These are phyloP conservation scores for Rhodamnia argentea DNA, from an alignment of 345 rosid genomes.

Conservation along the genomic window DNA sequence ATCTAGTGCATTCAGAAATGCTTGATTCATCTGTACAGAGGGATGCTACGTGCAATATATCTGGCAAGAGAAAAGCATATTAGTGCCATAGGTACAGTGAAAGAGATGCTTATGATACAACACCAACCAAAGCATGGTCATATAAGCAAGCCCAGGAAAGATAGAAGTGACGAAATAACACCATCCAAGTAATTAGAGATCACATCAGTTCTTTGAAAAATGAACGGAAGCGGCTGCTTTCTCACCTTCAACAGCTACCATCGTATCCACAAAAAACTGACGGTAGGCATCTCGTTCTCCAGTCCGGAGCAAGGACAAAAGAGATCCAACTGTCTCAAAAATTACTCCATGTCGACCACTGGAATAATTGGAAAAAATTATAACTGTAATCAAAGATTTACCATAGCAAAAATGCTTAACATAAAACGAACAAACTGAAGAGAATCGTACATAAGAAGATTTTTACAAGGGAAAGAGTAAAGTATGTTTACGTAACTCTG, in stretches of 20 bases:
- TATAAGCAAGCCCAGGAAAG: neutral
- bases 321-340: conserved; percentile 77
- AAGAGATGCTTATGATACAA: neutral
- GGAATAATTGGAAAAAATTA: conserved; percentile 3
- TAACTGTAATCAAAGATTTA: neutral
- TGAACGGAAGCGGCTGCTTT: neutral
- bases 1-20: conserved; percentile 9
- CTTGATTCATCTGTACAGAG: conserved; percentile 16
- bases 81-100: conserved; percentile 3
- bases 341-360: conserved; percentile 64
- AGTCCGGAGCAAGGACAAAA: conserved; percentile 74
- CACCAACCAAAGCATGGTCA: neutral
- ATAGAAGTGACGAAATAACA: neutral
- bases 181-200: neutral
- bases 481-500: neutral
- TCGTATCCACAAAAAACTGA: conserved; percentile 60
- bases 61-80: conserved; percentile 35
- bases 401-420: neutral
- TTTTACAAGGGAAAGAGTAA: neutral
- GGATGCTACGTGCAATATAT: conserved; percentile 45
- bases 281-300: conserved; percentile 71
- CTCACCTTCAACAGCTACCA: conserved; percentile 68
- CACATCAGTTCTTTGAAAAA: neutral
- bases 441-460: neutral
- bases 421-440: neutral